phyloP scores from a whole-genome alignment of 768 basidiomycete genomes.

The Trametes gibbosa region DNA sequence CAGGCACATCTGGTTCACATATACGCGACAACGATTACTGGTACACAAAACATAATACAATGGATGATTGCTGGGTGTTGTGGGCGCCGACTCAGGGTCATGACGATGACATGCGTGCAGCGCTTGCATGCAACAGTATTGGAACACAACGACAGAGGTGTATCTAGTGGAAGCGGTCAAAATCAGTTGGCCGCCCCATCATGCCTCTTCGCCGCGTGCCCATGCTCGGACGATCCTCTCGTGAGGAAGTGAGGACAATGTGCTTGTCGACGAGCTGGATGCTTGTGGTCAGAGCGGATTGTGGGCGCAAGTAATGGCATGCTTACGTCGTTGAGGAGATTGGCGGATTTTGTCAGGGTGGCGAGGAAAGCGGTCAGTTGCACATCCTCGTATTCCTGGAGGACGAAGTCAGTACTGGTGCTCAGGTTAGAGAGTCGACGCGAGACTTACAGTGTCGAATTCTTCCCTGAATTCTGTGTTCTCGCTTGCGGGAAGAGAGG shows the following conservation, averaged over 20 bases:
- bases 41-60: constrained; percentile 17
- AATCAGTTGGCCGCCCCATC: constrained; percentile 42
- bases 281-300: constrained; percentile 9
- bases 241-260: constrained; percentile 52
- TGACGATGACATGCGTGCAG: background rate
- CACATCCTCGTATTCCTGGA: constrained; percentile 93
- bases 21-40: constrained; percentile 14
- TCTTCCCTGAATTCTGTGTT: constrained; percentile 82
- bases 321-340: constrained; percentile 84
- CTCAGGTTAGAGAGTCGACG: background rate
- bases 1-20: background rate
- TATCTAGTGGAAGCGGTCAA: constrained; percentile 51
- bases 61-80: background rate
- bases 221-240: constrained; percentile 54
- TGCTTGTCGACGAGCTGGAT: constrained; percentile 76
- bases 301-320: background rate
- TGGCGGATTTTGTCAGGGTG: constrained; percentile 84
- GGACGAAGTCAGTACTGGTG: constrained; percentile 2
- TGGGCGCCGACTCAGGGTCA: background rate
- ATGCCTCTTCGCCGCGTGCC: constrained; percentile 49
- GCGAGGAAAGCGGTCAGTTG: constrained; percentile 89
- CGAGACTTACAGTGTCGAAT: constrained; percentile 69
- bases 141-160: background rate
- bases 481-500: constrained; percentile 85
- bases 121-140: background rate